Evolutionary conservation across 768 basidiomycete genomes (phyloP).

Genomic region (Clitopilus hobsonii): DNA sequence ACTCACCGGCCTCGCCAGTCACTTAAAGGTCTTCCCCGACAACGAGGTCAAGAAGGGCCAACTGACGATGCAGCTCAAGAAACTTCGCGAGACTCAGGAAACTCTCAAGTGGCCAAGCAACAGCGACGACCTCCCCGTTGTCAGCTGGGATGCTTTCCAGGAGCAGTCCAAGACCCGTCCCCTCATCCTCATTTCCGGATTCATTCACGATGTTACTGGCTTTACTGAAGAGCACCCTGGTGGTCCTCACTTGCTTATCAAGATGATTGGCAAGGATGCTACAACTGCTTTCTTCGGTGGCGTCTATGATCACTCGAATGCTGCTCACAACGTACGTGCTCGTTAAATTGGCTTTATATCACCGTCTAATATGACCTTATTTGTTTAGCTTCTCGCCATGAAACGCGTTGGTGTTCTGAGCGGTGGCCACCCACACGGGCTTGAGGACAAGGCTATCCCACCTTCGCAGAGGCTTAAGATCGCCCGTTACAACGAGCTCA

Average conservation of each 20-base stretch:
- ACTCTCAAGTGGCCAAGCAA: conserved; percentile 76
- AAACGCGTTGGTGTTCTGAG: conserved; percentile 63
- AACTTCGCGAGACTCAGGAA: conserved; percentile 75
- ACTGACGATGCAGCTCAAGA: conserved; percentile 92
- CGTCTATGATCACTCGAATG: conserved; percentile 85
- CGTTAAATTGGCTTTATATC: not conserved
- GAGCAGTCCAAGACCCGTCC: conserved; percentile 77
- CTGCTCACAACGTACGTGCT: conserved; percentile 71
- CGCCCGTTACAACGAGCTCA: conserved; percentile 57
- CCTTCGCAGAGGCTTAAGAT: conserved; percentile 72
- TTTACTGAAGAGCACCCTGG: conserved; percentile 94
- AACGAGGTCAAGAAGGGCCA: conserved; percentile 80
- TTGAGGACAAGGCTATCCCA: conserved; percentile 62
- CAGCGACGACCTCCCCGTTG: conserved; percentile 69
- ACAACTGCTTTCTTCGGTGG: conserved; percentile 94
- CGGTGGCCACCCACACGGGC: conserved; percentile 52
- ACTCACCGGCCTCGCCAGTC: conserved; percentile 60
- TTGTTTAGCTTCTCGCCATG: conserved; percentile 49
- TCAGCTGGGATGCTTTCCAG: conserved; percentile 85
- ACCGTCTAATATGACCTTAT: not conserved
- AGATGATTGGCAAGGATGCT: conserved; percentile 86
- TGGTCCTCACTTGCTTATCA: conserved; percentile 77
- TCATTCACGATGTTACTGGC: conserved; percentile 83
- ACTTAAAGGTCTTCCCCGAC: conserved; percentile 62
- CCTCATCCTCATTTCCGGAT: conserved; percentile 82